Base-by-base conservation (phyloP, 768 basidiomycete genomes). In the Rhodocollybia butyracea region DNA sequence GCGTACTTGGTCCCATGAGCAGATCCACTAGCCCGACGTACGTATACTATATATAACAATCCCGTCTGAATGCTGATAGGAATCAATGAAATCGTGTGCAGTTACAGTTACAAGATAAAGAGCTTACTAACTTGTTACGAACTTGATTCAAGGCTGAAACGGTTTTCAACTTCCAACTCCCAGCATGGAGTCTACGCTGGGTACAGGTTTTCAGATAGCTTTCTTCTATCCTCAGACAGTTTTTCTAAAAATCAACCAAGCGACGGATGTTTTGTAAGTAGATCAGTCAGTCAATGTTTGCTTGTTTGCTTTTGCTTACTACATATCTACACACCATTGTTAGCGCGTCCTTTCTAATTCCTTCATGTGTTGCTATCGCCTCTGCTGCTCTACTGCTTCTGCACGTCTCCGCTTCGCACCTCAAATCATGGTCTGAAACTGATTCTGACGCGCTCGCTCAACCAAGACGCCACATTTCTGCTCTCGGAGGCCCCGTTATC, bases 341-440 rank as follows among this genome's bases (percentile, higher is more conserved):
- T 32, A 29, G 19, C 29, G 10, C 29, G 27, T 17, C 48, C 8
- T 51, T 51, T 15, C 39, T 51, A 15, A 26, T 51, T 5, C 50
- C 50, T 19, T 39, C 36, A 24, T 54, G 26, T 15, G 52, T 45
- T 12, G 41, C 41, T 7, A 21, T 45, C 22, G 40, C 42, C 21
- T 54, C 52, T 13, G 21, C 30, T 21, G 52, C 52, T 34, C 42
- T 54, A 17, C 13, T 54, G 12, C 52, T 54, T 19, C 29, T 54
- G 12, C 51, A 51, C 30, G 17, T 41, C 12, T 32, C 40, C 21
- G 52, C 24, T 21, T 54, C 52, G 17, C 24, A 21, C 8, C n/a
- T 17, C 17, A 22, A 26, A 13, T 7, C 31, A 3, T 26, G 7
- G 6, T 31, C 13, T 15, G 4, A 3, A 3, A 29, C 31, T n/a